Percentiles rank a stretch among this genome's conserved stretches.
Conservation (phyloP, 2,329 filamentous ascomycete species). For the Fusarium globosum region DNA sequence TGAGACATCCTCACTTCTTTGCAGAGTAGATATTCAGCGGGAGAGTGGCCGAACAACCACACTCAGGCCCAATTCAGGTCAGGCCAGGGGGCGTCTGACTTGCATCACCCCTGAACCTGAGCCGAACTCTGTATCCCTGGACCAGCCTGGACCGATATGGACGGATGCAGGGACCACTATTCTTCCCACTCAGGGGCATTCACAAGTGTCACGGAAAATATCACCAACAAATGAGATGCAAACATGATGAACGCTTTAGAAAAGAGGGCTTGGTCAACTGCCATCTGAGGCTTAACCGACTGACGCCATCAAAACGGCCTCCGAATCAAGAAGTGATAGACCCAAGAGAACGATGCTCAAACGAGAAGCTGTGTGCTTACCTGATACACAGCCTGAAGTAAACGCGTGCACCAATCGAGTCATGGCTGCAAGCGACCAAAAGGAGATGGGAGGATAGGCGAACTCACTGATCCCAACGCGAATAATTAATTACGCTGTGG, state of each 20-base stretch:
- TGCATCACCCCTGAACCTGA: constrained; percentile 30
- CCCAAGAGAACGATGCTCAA: background rate
- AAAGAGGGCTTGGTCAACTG: background rate
- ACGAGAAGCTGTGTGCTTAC: background rate
- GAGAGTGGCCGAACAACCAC: constrained; percentile 21
- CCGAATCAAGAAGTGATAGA: background rate
- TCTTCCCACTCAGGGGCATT: constrained; percentile 18
- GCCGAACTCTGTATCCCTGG: constrained; percentile 11
- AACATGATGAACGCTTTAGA: background rate
- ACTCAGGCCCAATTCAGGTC: too few species aligned
- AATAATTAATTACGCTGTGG: background rate
- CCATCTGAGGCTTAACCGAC: background rate
- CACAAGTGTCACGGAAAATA: constrained; percentile 34
- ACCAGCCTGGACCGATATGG: constrained; percentile 2
- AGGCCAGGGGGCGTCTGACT: constrained; percentile 38
- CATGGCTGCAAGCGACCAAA: background rate
- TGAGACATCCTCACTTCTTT: constrained; percentile 1
- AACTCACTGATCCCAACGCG: background rate
- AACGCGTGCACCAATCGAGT: background rate
- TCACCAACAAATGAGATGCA: background rate
- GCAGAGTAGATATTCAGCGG: background rate
- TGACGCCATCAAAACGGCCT: constrained; percentile 9
- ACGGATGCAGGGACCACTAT: constrained; percentile 37
- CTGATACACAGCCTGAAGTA: background rate
- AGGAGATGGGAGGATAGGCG: constrained; percentile 2